These are phyloP conservation scores for Jaenimonas drosophilae DNA, from an alignment of 208 protist genomes.

Conservation along the genomic window DNA sequence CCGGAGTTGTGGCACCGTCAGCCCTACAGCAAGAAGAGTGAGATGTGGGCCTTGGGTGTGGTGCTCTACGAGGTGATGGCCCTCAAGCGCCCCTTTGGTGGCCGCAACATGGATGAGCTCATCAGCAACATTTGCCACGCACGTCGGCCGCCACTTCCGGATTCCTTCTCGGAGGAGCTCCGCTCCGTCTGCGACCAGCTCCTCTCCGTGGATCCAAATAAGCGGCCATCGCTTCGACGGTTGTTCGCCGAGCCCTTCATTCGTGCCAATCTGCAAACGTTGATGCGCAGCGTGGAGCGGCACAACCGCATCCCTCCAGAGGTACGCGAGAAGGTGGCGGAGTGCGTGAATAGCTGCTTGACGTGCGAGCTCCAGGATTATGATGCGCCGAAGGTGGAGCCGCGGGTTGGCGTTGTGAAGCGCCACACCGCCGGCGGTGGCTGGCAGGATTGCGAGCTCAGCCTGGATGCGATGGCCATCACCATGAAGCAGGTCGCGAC, in stretches of 20 bases:
- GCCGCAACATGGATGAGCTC: constrained; percentile 68
- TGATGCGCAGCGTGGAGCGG: constrained; percentile 63
- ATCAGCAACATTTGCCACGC: constrained; percentile 77
- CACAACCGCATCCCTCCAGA: constrained; percentile 55
- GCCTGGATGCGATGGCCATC: constrained; percentile 30
- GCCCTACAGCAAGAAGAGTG: constrained; percentile 56
- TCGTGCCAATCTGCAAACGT: constrained; percentile 39
- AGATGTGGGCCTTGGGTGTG: constrained; percentile 71
- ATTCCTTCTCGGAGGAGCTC: constrained; percentile 31
- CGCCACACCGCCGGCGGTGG: constrained; percentile 66
- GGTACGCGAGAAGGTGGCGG: constrained; percentile 43
- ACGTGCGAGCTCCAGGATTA: constrained; percentile 18
- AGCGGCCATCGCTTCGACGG: constrained; percentile 45
- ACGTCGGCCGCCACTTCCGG: constrained; percentile 31
- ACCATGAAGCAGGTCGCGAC: constrained; percentile 28
- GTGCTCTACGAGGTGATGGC: constrained; percentile 45
- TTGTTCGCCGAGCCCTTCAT: constrained; percentile 71
- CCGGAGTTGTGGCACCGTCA: constrained; percentile 54
- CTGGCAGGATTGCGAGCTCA: constrained; percentile 72
- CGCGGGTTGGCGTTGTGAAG: constrained; percentile 29
- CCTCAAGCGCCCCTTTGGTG: constrained; percentile 31
- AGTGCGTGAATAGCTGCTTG: constrained; percentile 52
- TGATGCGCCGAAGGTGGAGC: constrained; percentile 22
- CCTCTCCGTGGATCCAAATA: constrained; percentile 42
- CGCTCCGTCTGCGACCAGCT: constrained; percentile 44